Evolutionary conservation across 306 rosid genomes (phyloP).

Genomic region (Cotoneaster glaucophyllus): DNA sequence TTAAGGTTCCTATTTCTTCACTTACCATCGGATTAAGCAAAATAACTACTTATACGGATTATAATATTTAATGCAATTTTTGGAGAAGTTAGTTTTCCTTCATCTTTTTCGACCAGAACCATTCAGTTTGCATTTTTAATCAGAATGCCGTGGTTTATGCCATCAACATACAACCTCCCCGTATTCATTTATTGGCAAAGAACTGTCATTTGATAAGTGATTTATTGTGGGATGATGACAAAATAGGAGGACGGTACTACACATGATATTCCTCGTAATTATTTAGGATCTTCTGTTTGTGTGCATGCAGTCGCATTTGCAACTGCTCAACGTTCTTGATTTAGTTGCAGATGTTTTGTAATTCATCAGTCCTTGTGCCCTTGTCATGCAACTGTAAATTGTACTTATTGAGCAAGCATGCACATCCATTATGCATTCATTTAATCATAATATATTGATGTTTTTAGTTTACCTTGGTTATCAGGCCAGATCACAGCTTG

Average conservation of each 20-base stretch:
- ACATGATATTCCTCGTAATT: background rate
- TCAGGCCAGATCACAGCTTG: constrained; percentile 88
- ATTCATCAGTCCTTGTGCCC: background rate
- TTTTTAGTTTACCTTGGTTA: constrained; percentile 17
- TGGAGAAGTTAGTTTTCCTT: background rate
- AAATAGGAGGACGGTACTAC: background rate
- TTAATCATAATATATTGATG: constrained; percentile 10
- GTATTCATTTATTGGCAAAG: background rate
- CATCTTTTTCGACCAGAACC: background rate
- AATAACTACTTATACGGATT: background rate
- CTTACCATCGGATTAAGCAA: background rate
- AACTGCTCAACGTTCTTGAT: background rate
- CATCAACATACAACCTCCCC: background rate
- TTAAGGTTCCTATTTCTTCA: constrained; percentile 42
- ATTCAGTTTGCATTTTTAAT: background rate
- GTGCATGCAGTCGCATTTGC: background rate
- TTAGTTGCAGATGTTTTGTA: background rate
- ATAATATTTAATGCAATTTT: background rate
- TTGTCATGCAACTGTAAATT: background rate
- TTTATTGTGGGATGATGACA: background rate
- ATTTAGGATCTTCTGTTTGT: background rate
- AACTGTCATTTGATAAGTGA: background rate
- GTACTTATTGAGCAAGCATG: background rate
- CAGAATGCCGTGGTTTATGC: background rate
- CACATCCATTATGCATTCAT: constrained; percentile 6